Conservation (phyloP, 75 land plant species). For the Picea sitchensis region DNA sequence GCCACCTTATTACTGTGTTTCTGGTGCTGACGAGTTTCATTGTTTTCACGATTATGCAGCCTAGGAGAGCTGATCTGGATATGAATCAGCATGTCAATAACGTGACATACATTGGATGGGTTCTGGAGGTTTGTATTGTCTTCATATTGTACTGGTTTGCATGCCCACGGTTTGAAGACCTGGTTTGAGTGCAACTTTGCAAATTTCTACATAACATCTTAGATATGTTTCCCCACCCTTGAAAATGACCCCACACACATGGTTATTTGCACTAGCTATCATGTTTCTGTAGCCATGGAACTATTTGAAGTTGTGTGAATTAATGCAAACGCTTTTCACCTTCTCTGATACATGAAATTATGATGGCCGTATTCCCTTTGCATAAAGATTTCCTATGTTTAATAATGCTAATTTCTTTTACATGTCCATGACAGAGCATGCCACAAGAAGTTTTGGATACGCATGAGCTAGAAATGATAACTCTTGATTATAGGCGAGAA, state of each 20-base stretch:
- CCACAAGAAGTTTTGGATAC: constrained; percentile 64
- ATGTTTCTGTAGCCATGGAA: neutral
- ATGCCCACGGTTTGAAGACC: neutral
- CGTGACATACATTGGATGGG: constrained; percentile 94
- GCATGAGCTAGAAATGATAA: constrained; percentile 65
- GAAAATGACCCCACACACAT: neutral
- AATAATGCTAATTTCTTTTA: neutral
- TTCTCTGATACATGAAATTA: too few relatives aligned
- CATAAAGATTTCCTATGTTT: neutral
- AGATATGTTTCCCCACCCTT: neutral
- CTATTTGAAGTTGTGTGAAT: neutral
- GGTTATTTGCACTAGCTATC: neutral
- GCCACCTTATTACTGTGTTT: neutral
- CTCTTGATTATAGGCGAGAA: constrained; percentile 75
- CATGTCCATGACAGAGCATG: constrained; percentile 43
- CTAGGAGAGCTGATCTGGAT: constrained; percentile 89
- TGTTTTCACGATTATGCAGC: constrained; percentile 39
- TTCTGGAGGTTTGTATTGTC: constrained; percentile 66
- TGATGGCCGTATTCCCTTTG: neutral
- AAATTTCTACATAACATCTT: neutral
- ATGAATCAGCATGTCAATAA: constrained; percentile 99
- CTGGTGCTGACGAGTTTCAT: neutral
- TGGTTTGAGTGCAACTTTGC: neutral
- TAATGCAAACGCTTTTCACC: neutral
- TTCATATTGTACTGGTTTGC: neutral